Base-by-base conservation (phyloP, 176 grass and related monocot species). In the Carex scoparia region DNA sequence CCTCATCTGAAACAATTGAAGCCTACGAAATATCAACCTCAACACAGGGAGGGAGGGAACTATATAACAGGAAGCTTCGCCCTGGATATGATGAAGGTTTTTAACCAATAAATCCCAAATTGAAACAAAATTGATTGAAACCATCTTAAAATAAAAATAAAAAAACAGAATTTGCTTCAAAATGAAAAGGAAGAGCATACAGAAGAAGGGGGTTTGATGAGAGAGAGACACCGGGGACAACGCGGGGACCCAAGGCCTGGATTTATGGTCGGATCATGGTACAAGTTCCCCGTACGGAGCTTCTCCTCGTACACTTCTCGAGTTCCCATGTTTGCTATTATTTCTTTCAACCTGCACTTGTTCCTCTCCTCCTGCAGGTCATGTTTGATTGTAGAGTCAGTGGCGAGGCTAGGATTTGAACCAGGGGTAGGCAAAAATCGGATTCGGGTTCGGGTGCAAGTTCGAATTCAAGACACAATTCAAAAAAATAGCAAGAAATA, bases 231-330 rank as follows among this genome's bases (percentile, higher is more conserved):
- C 31, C 91, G 89, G 9, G 96, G 96, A 87, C 93, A 99, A 35
- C 91, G 90, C 44, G 93, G 79, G 28, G 93, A 91, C 31, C 96
- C 91, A 9, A 95, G 90, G 81, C 96, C 96, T 7, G 93, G 96
- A 61, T 89, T 94, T 53, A 99, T 89, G 56, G 96, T 99, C 27
- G 96, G 93, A 72, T 99, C 96, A 59, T 88, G 93, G 70, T 99
- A 84, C 57, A 99, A 85, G 58, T 91, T 92, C 59, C 93, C 96
- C 58, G 81, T 94, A 6, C 91, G 96, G 33, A 95, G 91, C 88
- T 95, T 99, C 93, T 99, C 93, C 87, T 99, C 96, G 87, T 99
- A 99, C 28, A 99, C 96, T 87, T 99, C 88, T 71, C 91, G 88
- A 3, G 96, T 99, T 35, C 96, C 96, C 96, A 99, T 99, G 81